Evolutionary conservation across 805 yeast genomes (phyloP).

Genomic region (Sungouiozyma ichnusensis): DNA sequence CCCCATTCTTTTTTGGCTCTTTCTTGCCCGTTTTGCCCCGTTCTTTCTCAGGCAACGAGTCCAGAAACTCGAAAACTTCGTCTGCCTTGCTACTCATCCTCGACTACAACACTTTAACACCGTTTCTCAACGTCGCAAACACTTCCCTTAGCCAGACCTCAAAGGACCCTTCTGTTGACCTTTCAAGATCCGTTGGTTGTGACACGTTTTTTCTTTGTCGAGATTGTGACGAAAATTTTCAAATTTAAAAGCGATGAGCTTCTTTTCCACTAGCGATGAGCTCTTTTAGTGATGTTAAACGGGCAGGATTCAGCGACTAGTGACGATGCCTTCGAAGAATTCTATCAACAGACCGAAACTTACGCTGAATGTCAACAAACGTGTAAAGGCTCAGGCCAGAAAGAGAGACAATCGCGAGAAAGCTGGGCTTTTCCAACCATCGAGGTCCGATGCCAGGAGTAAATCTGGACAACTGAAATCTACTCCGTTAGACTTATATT

Average conservation of each 20-base stretch:
- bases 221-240: too few relatives aligned
- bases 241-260: too few relatives aligned
- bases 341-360: conserved; percentile 72
- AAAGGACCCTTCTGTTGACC: neutral
- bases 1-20: conserved; percentile 24
- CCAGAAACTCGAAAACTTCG: conserved; percentile 71
- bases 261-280: too few relatives aligned
- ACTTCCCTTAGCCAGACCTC: too few relatives aligned
- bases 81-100: conserved; percentile 44
- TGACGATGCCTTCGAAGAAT: conserved; percentile 67
- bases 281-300: too few relatives aligned
- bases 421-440: conserved; percentile 32
- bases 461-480: conserved; percentile 34
- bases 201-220: too few relatives aligned
- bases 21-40: conserved; percentile 26
- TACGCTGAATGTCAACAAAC: conserved; percentile 40
- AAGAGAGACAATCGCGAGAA: conserved; percentile 46
- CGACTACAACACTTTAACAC: neutral
- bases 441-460: conserved; percentile 36
- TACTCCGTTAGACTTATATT: conserved; percentile 35
- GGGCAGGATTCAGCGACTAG: too few relatives aligned
- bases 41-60: conserved; percentile 56
- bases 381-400: conserved; percentile 39
- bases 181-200: too few relatives aligned
- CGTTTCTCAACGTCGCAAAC: neutral